Evolutionary conservation across 192 early-diverging fungal species (phyloP).

Genomic region (Coemansia sp.): DNA sequence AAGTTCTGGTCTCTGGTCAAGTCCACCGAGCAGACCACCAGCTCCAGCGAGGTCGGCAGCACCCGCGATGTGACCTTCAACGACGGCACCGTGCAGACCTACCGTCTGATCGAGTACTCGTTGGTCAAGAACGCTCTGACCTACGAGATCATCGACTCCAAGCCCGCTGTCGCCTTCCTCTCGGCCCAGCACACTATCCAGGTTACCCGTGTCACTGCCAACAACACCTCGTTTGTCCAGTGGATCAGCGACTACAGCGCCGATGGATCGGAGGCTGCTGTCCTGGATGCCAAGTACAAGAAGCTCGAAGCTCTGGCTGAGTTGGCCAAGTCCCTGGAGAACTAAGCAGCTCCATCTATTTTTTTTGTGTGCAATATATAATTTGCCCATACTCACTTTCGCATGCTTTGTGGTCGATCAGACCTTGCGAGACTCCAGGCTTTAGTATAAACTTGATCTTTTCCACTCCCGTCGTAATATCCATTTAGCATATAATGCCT

Average conservation of each 20-base stretch:
- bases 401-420: not conserved
- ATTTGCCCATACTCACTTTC: not conserved
- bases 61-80: conserved; percentile 54
- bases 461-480: not conserved
- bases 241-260: conserved; percentile 62
- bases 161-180: conserved; percentile 55
- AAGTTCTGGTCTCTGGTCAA: conserved; percentile 51
- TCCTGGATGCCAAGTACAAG: conserved; percentile 62
- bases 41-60: conserved; percentile 49
- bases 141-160: conserved; percentile 59
- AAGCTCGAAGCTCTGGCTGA: conserved; percentile 59
- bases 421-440: not conserved
- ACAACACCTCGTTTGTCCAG: conserved; percentile 60
- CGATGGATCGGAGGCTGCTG: conserved; percentile 47
- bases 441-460: not conserved
- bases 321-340: conserved; percentile 50
- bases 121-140: conserved; percentile 53
- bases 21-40: conserved; percentile 29
- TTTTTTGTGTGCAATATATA: not conserved
- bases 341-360: not conserved
- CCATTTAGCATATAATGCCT: not conserved
- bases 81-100: conserved; percentile 59
- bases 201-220: conserved; percentile 50
- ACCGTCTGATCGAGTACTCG: conserved; percentile 58
- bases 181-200: conserved; percentile 58